Conservation (phyloP, 2,329 filamentous ascomycete genomes). For the Bisporella sp. region DNA sequence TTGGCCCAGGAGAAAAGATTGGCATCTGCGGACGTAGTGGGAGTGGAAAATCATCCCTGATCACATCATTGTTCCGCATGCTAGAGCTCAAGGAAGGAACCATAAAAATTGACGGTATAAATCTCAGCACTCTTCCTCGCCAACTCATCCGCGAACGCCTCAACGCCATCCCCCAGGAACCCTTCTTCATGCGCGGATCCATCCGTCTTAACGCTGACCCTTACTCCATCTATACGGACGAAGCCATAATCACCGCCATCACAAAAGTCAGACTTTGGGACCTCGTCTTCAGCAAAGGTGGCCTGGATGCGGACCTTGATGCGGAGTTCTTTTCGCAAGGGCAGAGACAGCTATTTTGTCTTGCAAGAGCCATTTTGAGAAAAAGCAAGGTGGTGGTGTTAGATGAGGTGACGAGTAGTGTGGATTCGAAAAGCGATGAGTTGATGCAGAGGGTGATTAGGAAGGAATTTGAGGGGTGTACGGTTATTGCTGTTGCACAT, state of each 20-base stretch:
- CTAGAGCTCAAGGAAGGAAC: constrained; percentile 34
- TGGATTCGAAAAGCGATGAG: constrained; percentile 49
- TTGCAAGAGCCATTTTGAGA: constrained; percentile 39
- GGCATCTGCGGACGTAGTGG: constrained; percentile 39
- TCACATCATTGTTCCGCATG: constrained; percentile 43
- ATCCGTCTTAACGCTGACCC: constrained; percentile 44
- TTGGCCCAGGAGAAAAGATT: constrained; percentile 44
- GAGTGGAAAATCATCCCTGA: constrained; percentile 37
- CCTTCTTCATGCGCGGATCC: constrained; percentile 40
- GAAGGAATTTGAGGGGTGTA: constrained; percentile 44
- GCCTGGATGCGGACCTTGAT: constrained; percentile 30
- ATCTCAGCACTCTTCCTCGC: constrained; percentile 36
- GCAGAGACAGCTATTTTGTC: constrained; percentile 41
- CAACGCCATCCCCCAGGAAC: constrained; percentile 39
- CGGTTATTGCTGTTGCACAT: constrained; percentile 38
- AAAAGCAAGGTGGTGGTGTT: constrained; percentile 33
- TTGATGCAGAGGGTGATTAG: constrained; percentile 48
- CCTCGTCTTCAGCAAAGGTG: constrained; percentile 14
- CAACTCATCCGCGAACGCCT: constrained; percentile 36
- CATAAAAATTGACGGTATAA: constrained; percentile 41
- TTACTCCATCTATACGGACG: constrained; percentile 28
- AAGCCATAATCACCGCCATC: constrained; percentile 36
- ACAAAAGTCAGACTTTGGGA: constrained; percentile 32
- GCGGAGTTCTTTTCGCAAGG: constrained; percentile 59
- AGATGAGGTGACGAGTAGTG: constrained; percentile 40